A percentile compares a stretch with the other conserved stretches of the same genome.
phyloP scores from a whole-genome alignment of 495 filamentous ascomycete genomes.

The Penicillium manginii region DNA sequence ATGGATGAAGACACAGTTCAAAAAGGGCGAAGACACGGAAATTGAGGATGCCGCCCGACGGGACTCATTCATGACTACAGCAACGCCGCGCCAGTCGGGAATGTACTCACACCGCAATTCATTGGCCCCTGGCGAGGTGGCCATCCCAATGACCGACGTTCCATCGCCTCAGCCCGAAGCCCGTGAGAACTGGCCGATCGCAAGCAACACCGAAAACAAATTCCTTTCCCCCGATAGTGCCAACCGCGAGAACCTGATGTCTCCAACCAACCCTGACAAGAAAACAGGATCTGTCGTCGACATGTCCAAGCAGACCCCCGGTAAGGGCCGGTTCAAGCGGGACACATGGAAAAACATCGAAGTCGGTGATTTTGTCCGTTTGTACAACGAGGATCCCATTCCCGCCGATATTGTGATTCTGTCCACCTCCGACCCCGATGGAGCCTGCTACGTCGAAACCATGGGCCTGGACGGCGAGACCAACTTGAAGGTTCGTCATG shows the following conservation, averaged over 20 bases:
- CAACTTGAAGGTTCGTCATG: slow-evolving; percentile 93
- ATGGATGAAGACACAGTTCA: slow-evolving; percentile 47
- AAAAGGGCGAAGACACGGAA: slow-evolving; percentile 40
- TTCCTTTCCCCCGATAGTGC: slow-evolving; percentile 42
- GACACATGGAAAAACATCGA: slow-evolving; percentile 96
- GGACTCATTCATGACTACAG: slow-evolving; percentile 66
- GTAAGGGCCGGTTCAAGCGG: slow-evolving; percentile 79
- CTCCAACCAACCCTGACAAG: slow-evolving; percentile 30
- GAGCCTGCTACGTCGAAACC: slow-evolving; percentile 96
- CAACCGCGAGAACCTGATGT: slow-evolving; percentile 31
- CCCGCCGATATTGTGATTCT: slow-evolving; percentile 94
- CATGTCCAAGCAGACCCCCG: slow-evolving; percentile 58
- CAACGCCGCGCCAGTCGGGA: slow-evolving; percentile 58
- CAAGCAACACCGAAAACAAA: slow-evolving; percentile 25
- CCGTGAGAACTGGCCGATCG: slow-evolving; percentile 41
- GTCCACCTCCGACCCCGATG: slow-evolving; percentile 93
- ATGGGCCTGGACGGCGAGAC: slow-evolving; percentile 99
- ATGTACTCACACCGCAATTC: slow-evolving; percentile 65
- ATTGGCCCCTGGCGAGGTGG: slow-evolving; percentile 47
- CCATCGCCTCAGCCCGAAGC: slow-evolving; percentile 72
- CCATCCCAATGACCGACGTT: slow-evolving; percentile 95
- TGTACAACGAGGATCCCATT: slow-evolving; percentile 95
- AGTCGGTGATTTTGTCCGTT: slow-evolving; percentile 94
- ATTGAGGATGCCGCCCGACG: slow-evolving; percentile 50
- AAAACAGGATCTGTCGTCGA: slow-evolving; percentile 71